phyloP scores from a whole-genome alignment of 352 stramenopile genomes.

The Globisporangium abappressorium region DNA sequence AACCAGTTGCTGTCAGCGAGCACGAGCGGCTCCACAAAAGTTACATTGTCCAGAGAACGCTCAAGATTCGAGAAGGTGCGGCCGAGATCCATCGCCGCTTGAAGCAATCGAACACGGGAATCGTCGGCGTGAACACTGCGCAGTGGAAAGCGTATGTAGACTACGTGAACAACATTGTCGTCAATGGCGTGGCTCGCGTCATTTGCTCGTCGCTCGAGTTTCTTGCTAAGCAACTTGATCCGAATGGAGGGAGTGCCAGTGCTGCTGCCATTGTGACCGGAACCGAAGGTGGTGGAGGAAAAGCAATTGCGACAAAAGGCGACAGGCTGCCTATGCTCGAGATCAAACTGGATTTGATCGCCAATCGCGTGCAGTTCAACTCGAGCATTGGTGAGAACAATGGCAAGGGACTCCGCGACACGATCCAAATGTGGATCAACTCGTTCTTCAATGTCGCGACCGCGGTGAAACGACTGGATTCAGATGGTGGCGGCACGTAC shows the following conservation, averaged over 20 bases:
- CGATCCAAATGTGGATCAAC: slow-evolving; percentile 96
- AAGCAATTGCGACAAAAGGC: slow-evolving; percentile 37
- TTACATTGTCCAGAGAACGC: slow-evolving; percentile 89
- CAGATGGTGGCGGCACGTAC: slow-evolving; percentile 93
- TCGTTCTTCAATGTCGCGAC: slow-evolving; percentile 96
- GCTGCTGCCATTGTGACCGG: slow-evolving; percentile 26
- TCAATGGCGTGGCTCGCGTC: slow-evolving; percentile 90
- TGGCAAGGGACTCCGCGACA: slow-evolving; percentile 92
- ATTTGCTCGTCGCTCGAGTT: slow-evolving; percentile 89
- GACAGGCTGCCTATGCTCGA: slow-evolving; percentile 93
- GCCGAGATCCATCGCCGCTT: slow-evolving; percentile 94
- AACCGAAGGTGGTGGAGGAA: slow-evolving; percentile 38
- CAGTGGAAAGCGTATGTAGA: slow-evolving; percentile 97
- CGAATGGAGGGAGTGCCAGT: slow-evolving; percentile 46
- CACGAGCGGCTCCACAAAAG: slow-evolving; percentile 95
- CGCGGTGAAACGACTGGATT: slow-evolving; percentile 95
- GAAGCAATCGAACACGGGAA: slow-evolving; percentile 95
- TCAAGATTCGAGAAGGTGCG: slow-evolving; percentile 94
- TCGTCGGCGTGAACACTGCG: slow-evolving; percentile 92
- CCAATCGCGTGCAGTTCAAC: slow-evolving; percentile 85
- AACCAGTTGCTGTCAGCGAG: slow-evolving; percentile 95
- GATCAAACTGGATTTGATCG: slow-evolving; percentile 95
- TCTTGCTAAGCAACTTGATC: slow-evolving; percentile 93
- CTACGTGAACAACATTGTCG: slow-evolving; percentile 98
- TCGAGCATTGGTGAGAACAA: slow-evolving; percentile 87